Evolutionary conservation across 495 filamentous ascomycete species (phyloP).

Genomic region (Xylaria sp.): DNA sequence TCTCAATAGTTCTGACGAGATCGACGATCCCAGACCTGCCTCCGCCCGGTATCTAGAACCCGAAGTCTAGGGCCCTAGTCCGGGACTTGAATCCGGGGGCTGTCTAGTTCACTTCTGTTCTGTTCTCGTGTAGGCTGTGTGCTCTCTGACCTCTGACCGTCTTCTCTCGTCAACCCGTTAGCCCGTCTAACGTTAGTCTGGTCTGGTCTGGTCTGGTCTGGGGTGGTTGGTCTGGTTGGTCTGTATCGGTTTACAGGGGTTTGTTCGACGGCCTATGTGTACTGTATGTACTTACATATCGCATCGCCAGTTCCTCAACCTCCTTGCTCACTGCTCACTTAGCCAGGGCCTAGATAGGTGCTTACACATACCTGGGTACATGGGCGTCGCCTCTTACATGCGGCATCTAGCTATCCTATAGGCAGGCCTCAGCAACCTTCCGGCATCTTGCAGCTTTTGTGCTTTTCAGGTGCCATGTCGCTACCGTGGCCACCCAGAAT

Average conservation of each 20-base stretch:
- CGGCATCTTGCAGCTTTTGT: constrained; percentile 27
- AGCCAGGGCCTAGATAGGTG: neutral
- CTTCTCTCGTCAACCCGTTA: neutral
- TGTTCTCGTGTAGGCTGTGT: neutral
- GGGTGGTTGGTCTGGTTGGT: no score
- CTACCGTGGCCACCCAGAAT: constrained; percentile 29
- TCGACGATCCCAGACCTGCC: constrained; percentile 4
- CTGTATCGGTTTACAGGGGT: neutral
- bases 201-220: neutral
- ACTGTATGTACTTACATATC: no score
- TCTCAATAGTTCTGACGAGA: constrained; percentile 6
- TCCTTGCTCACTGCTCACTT: constrained; percentile 4
- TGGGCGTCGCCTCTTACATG: constrained; percentile 13
- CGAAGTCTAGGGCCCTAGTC: neutral
- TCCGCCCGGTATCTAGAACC: neutral
- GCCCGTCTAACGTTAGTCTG: no score
- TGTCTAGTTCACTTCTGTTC: no score
- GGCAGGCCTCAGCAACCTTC: constrained; percentile 17
- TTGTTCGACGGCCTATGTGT: neutral
- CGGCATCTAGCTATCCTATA: constrained; percentile 10
- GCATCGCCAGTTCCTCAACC: neutral
- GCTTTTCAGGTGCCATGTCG: constrained; percentile 28
- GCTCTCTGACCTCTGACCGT: constrained; percentile 21
- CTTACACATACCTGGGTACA: no score
- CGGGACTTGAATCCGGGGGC: constrained; percentile 3